Conservation (phyloP, 2,329 filamentous ascomycete genomes). For the Venturiaceae sp. region DNA sequence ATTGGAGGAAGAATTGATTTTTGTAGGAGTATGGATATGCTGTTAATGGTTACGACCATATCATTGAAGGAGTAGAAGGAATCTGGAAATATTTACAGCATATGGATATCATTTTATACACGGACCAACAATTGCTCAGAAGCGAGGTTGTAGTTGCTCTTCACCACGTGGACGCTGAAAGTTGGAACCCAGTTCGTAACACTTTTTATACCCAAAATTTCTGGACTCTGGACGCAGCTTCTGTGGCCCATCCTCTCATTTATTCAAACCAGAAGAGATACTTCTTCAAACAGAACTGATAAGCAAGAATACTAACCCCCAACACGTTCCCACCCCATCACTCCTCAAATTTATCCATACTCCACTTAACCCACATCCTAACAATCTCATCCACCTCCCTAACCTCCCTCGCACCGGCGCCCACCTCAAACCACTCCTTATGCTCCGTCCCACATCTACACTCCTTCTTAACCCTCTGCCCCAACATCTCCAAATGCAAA, state of each 20-base stretch:
- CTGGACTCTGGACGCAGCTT: too few species aligned
- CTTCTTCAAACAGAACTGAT: too few species aligned
- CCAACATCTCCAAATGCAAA: conserved; percentile 58
- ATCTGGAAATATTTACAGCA: background rate
- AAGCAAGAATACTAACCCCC: too few species aligned
- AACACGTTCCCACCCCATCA: too few species aligned
- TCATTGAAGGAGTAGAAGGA: background rate
- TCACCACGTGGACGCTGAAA: too few species aligned
- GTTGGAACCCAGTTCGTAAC: too few species aligned
- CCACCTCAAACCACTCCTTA: conserved; percentile 90
- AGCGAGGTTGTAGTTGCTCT: too few species aligned
- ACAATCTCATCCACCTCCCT: conserved; percentile 63
- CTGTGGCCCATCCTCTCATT: too few species aligned
- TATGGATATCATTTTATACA: too few species aligned
- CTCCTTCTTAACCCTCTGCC: conserved; percentile 46
- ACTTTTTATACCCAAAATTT: too few species aligned
- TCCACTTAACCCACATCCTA: conserved; percentile 79
- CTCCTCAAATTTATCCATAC: conserved; percentile 36
- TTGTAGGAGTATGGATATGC: background rate
- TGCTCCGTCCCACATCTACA: conserved; percentile 82
- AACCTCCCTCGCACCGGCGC: conserved; percentile 62
- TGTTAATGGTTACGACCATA: background rate
- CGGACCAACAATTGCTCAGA: too few species aligned
- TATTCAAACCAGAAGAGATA: too few species aligned
- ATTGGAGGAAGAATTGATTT: background rate